Conservation (phyloP, 2,329 filamentous ascomycete species). For the Microdochium bolleyi region DNA sequence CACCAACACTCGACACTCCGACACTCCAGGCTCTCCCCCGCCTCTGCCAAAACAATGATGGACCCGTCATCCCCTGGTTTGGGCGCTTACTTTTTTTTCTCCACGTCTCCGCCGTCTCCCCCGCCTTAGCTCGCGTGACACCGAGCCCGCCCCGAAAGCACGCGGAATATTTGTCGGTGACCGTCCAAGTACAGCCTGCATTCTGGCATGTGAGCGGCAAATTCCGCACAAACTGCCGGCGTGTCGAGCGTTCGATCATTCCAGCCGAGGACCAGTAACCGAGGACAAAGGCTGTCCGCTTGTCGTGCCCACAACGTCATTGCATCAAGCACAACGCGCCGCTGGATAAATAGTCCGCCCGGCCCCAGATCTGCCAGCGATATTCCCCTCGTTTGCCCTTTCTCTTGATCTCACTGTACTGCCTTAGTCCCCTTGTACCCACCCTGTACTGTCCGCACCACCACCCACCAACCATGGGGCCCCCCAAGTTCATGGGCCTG, state of each 20-base stretch:
- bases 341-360: background rate
- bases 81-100: background rate
- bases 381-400: too few relatives aligned
- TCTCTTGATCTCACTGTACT: too few relatives aligned
- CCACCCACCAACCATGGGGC: conserved; percentile 32
- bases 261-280: background rate
- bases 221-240: background rate
- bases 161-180: background rate
- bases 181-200: too few relatives aligned
- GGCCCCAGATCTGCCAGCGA: too few relatives aligned
- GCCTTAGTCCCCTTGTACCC: too few relatives aligned
- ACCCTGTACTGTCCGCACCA: background rate
- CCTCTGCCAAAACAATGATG: background rate
- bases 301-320: background rate
- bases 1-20: background rate
- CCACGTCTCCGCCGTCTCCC: background rate
- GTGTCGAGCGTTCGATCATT: background rate
- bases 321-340: background rate
- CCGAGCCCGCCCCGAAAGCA: background rate
- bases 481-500: conserved; percentile 49
- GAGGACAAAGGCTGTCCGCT: background rate
- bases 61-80: background rate
- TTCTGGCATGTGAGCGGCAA: background rate
- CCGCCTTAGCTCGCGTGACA: background rate
- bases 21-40: background rate